Evolutionary conservation across 192 early-diverging fungal genomes (phyloP), one percentile per base, ranked within the genome.

Genomic region (Coemansia sp.): DNA sequence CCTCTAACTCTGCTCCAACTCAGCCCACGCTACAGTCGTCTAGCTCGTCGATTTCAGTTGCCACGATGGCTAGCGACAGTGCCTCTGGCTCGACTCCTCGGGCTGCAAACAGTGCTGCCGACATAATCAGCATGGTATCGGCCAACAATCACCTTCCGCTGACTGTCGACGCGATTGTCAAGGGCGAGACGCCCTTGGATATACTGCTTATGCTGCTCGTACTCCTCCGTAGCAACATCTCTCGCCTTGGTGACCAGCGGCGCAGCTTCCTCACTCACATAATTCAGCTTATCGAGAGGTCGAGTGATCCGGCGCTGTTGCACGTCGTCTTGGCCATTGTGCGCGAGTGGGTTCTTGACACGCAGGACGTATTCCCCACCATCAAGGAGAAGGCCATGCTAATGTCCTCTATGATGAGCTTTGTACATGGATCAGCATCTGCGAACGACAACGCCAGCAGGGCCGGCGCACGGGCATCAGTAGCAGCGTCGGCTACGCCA

Each of bases 371-470:
- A 2, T 97, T 97, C 82, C 98, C 98, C 2, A 98, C 98, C 5
- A 87, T 93, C 65, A 97, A 96, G 77, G 98, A 99, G 66, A 98
- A 99, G 76, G 91, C 95, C 6, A 91, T 90, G 62, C 81, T 99
- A n/a, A 85, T 96, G 78, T 87, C 91, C 15, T 92, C 91, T 67
- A 92, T 99, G 93, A 91, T 98, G 89, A 79, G 86, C 20, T 86
- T 95, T 58, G 94, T 96, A 74, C 85, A 77, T 17, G 84, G 88
- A 2, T 86, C 86, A 4, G 90, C 92, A 56, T 77, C 86, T 19
- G 75, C 80, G n/a, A 79, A 62, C 56, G 83, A 74, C 59, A 80
- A 75, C 41, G 67, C 68, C 12, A 75, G 73, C 63, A 70, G 76
- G 19, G 67, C 75, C 19, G 75, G 70, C 29, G 70, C 55, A 9